Evolutionary conservation across 2,329 filamentous ascomycete genomes (phyloP).

Genomic region (Alternaria tenuissima): DNA sequence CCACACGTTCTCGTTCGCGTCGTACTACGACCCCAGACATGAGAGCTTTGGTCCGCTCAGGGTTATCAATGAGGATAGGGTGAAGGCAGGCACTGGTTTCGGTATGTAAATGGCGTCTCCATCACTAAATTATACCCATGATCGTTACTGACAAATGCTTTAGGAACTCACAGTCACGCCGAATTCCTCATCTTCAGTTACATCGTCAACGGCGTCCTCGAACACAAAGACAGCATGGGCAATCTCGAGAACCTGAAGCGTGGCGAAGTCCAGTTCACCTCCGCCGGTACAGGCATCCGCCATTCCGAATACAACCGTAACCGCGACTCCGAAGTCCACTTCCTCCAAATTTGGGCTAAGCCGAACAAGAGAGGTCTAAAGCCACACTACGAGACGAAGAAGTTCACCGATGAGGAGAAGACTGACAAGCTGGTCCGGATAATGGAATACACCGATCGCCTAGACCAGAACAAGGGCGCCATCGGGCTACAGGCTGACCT

Average conservation of each 20-base stretch:
- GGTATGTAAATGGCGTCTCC: slow-evolving; percentile 42
- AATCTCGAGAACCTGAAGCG: slow-evolving; percentile 73
- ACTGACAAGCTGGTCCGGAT: slow-evolving; percentile 75
- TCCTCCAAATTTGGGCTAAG: slow-evolving; percentile 87
- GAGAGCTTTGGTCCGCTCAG: slow-evolving; percentile 77
- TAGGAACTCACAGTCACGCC: slow-evolving; percentile 77
- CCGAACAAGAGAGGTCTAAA: slow-evolving; percentile 77
- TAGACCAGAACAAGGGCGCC: slow-evolving; percentile 71
- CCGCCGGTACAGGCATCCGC: slow-evolving; percentile 80
- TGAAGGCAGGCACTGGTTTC: slow-evolving; percentile 77
- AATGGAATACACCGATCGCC: slow-evolving; percentile 72
- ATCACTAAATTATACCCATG: background rate
- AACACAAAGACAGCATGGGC: slow-evolving; percentile 86
- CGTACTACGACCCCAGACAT: slow-evolving; percentile 72
- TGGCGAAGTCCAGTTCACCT: slow-evolving; percentile 90
- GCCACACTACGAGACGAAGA: slow-evolving; percentile 78
- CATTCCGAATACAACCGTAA: slow-evolving; percentile 87
- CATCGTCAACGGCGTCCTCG: slow-evolving; percentile 83
- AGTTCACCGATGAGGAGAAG: slow-evolving; percentile 78
- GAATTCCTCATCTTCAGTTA: slow-evolving; percentile 93
- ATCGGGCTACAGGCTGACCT: slow-evolving; percentile 88
- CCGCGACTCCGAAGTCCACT: slow-evolving; percentile 74
- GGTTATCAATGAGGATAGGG: slow-evolving; percentile 89
- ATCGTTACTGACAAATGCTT: background rate
- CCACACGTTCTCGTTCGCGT: slow-evolving; percentile 85